phyloP scores from a whole-genome alignment of 495 filamentous ascomycete genomes.

The Jackrogersella multiformis region DNA sequence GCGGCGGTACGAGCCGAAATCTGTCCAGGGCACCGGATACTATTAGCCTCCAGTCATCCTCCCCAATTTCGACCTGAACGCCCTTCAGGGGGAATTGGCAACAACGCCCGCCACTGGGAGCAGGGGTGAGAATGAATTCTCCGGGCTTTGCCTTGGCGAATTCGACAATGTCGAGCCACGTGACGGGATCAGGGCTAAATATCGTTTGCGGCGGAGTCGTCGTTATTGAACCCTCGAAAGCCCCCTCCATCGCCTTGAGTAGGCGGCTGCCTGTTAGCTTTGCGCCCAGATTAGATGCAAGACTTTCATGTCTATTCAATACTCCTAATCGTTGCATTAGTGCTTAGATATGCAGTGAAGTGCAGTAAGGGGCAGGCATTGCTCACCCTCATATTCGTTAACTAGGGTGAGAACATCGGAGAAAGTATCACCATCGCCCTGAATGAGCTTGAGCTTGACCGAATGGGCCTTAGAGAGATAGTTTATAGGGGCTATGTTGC shows the following conservation, averaged over 20 bases:
- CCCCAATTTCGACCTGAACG: slow-evolving; percentile 82
- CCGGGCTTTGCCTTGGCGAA: slow-evolving; percentile 82
- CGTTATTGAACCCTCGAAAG: slow-evolving; percentile 82
- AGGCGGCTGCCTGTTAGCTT: slow-evolving; percentile 83
- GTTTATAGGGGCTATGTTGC: slow-evolving; percentile 76
- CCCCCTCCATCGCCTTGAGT: slow-evolving; percentile 83
- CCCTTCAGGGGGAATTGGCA: slow-evolving; percentile 86
- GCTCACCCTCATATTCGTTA: slow-evolving; percentile 73
- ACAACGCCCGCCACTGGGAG: slow-evolving; percentile 67
- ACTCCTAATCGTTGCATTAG: slow-evolving; percentile 61
- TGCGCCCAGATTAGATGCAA: slow-evolving; percentile 85
- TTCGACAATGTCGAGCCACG: slow-evolving; percentile 86
- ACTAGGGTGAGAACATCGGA: slow-evolving; percentile 68
- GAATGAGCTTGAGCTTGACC: slow-evolving; percentile 55
- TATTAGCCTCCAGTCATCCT: slow-evolving; percentile 86
- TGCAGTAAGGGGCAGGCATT: background rate
- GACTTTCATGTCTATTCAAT: slow-evolving; percentile 82
- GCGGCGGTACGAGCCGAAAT: slow-evolving; percentile 76
- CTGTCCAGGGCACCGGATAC: slow-evolving; percentile 82
- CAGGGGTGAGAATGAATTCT: slow-evolving; percentile 78
- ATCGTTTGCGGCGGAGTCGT: slow-evolving; percentile 59
- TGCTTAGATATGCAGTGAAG: slow-evolving; percentile 8
- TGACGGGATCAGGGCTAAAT: slow-evolving; percentile 68
- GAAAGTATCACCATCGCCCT: slow-evolving; percentile 56
- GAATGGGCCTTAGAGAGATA: slow-evolving; percentile 65